Evolutionary conservation across 768 basidiomycete genomes (phyloP), one percentile per base, ranked within the genome.

Genomic region (Boletus reticulatus): DNA sequence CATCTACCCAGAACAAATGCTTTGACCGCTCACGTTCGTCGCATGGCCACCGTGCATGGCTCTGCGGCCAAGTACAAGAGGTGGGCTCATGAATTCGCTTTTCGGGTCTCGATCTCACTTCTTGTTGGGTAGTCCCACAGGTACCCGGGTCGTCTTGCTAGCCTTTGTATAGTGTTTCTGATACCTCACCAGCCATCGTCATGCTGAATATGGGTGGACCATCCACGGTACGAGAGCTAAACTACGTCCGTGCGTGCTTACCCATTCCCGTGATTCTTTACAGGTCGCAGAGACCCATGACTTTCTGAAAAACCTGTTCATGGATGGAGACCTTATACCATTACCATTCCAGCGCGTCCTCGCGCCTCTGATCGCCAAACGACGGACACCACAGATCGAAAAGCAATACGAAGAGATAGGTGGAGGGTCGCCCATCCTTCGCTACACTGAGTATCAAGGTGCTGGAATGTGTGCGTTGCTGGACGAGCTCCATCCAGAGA

Each of bases 151-250:
- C 20, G 13, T 49, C 31, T n/a, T 20, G 16, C 39, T 17, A 4
- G 51, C 31, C 38, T 38, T 55, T 27, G 17, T 48, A 24, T 55
- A 52, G 8, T n/a, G 37, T 37, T 43, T 37, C 34, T 60, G 61
- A 58, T 52, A 43, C 32, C 46, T 80, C 45, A 2, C 19, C 52
- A 84, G 96, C 90, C 37, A 82, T 98, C 59, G 94, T 99, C 41
- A 91, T 99, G 89, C 78, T 99, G 76, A 99, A 98, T 73, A 99
- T 99, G 97, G 97, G 97, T 43, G 97, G 97, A 2, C 97, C 96
- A 22, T 83, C 90, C 48, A 95, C 93, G 54, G 93, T 94, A 66
- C 63, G 84, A 75, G 37, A 36, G 48, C 45, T n/a, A 29, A 48
- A 24, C 43, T 22, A 14, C 1, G 27, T 42, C 32, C 14, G 17